phyloP scores from a whole-genome alignment of 164 flowering plant species.

The Annona squamosa region DNA sequence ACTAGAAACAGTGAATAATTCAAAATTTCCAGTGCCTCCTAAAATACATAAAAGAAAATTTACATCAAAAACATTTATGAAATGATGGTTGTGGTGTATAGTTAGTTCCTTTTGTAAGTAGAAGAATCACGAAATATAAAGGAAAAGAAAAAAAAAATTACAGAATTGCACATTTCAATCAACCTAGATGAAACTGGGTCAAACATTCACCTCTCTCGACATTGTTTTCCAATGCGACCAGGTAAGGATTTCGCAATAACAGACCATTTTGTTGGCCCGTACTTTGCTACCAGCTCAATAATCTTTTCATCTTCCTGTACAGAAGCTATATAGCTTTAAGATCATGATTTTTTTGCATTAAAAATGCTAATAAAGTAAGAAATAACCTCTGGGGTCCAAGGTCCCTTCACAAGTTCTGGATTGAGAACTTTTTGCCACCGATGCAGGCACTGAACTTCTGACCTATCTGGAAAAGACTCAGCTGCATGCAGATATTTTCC shows the following conservation, averaged over 20 bases:
- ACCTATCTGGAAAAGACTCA: slow-evolving; percentile 80
- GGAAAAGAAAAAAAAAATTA: no score
- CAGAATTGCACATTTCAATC: neutral
- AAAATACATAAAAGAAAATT: no score
- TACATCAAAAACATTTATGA: no score
- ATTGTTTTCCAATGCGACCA: slow-evolving; percentile 98
- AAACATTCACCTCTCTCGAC: slow-evolving; percentile 77
- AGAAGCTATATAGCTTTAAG: slow-evolving; percentile 6
- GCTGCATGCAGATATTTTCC: slow-evolving; percentile 43
- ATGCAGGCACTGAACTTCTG: slow-evolving; percentile 97
- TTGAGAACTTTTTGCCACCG: slow-evolving; percentile 98
- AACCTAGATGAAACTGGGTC: neutral
- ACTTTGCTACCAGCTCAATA: slow-evolving; percentile 55
- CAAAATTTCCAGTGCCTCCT: no score
- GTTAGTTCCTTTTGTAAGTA: no score
- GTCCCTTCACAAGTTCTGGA: slow-evolving; percentile 96
- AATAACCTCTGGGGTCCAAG: slow-evolving; percentile 87
- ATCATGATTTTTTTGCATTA: no score
- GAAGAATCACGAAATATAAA: no score
- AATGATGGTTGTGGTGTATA: no score
- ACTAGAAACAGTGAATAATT: no score
- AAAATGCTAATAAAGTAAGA: neutral
- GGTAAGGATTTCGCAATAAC: slow-evolving; percentile 84
- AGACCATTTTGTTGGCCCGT: slow-evolving; percentile 96
- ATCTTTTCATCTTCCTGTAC: slow-evolving; percentile 90